Base-by-base conservation (phyloP, 495 filamentous ascomycete genomes). In the Aspergillus kassunensis region DNA sequence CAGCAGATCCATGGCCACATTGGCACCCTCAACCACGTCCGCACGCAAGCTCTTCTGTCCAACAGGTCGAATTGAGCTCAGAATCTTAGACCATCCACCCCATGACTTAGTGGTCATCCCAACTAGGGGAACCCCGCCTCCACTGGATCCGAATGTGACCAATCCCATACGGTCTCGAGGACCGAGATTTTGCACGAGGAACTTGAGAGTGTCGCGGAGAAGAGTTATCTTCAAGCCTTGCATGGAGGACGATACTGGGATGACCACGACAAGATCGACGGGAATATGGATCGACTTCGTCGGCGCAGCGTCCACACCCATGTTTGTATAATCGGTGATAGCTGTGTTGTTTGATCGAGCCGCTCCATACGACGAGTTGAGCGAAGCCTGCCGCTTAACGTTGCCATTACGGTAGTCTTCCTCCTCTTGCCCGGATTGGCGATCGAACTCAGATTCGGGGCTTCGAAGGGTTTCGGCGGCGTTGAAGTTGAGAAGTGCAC, bases 191-290 rank as follows among this genome's bases (percentile, higher is more conserved):
- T 86, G 79, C 7, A 97, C 91, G 54, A 99, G 85, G 67, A 97
- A 99, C 41, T 88, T 90, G 27, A 99, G 80, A 5, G 91, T 83
- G 67, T 97, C 93, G n/a, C 91, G 86, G 7, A 99, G 80, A 0
- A 99, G 79, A 42, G 88, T 95, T 57, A 99, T 97, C 70, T 99
- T 99, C 42, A 99, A 79, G 6, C 95, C 93, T 68, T 97, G 93
- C 93, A 97, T 99, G 0, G 93, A 99, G 6, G 95, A 96, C 9
- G 93, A 96, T 10, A 97, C 90, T 0, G 93, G 93, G 41, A 99
- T 93, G 29, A 99, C 93, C 7, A 97, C 89, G 2, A 99, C 92
- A 35, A 99, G 83, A 64, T 99, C 93, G 29, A 97, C 79, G 13
- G 93, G 95, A 35, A 97, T 90, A 65, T 97, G 93, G 49, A 95